Base-by-base conservation (phyloP, 495 filamentous ascomycete genomes). In the Aspergillus incahuasiensis region DNA sequence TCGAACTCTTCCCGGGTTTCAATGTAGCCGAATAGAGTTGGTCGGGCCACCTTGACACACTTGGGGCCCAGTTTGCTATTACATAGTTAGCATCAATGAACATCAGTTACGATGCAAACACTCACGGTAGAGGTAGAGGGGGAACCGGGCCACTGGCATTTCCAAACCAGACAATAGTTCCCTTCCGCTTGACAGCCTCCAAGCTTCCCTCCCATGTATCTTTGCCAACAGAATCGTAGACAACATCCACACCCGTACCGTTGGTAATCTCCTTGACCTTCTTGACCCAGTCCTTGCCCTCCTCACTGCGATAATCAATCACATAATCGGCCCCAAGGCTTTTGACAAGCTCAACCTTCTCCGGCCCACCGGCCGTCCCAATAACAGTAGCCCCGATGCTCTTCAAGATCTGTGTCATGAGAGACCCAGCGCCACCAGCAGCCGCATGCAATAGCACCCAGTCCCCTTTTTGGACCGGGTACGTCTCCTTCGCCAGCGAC, bases 361-460 rank as follows among this genome's bases (percentile, higher is more conserved):
- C 88, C 8, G 68, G 58, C 22, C 84, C 88, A 8, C 84, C 84
- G 1, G 89, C 91, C 9, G 91, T 95, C 5, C 88, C 94, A 64
- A 98, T 96, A 9, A 86, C 84, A 54, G 79, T 80, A 19, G 90
- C 92, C 1, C 91, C 92, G 22, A 91, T 79, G 1, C 76, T 72
- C 46, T 78, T 77, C 20, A 97, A 68, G 41, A 97, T 70, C 73
- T 95, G 91, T 21, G 82, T 85, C 52, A 97, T 75, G 71, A 86
- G 82, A 40, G 86, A 75, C 0, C 92, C 94, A 0, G 91, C 88
- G 5, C 94, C 94, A 40, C 94, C 94, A 8, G 92, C 91, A 0
- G 94, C 94, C 0, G 94, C 92, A 60, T 95, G 90, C 30, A 97
- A 81, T 1, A 98, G 82, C 7, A 94, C 80, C 85, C 86, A 95